These are phyloP conservation scores for Triticum timopheevii DNA, from an alignment of 176 grass and related monocot genomes.

Conservation along the genomic window DNA sequence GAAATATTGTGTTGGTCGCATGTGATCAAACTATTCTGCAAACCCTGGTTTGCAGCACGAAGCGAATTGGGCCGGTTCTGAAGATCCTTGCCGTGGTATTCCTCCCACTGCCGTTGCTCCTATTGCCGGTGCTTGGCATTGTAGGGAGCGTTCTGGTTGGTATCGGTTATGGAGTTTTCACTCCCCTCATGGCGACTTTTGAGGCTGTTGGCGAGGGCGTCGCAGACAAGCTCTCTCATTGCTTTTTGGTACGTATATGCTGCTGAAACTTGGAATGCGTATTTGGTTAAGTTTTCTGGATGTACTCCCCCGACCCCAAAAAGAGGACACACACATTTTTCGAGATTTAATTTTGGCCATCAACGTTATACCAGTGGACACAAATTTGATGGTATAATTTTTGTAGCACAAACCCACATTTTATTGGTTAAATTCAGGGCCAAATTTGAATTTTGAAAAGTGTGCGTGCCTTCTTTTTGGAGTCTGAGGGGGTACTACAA, in stretches of 20 bases:
- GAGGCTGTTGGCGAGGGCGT: conserved; percentile 58
- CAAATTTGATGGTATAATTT: no score
- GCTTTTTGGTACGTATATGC: conserved; percentile 51
- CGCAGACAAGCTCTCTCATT: conserved; percentile 63
- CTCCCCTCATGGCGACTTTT: conserved; percentile 77
- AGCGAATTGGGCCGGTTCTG: conserved; percentile 52
- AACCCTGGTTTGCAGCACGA: conserved; percentile 52
- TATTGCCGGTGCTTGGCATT: conserved; percentile 49
- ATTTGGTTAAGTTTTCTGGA: background rate
- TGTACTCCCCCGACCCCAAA: background rate
- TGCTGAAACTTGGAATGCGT: background rate
- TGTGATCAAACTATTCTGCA: background rate
- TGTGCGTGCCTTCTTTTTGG: no score
- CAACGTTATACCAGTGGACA: no score
- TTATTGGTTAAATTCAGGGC: no score
- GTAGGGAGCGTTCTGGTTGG: conserved; percentile 68
- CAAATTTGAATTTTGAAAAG: no score
- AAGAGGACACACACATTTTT: no score
- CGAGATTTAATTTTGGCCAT: no score
- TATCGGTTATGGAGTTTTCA: conserved; percentile 65
- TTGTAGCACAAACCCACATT: no score
- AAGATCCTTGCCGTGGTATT: conserved; percentile 50
- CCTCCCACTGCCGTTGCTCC: conserved; percentile 53
- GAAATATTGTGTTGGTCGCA: background rate
- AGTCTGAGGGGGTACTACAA: background rate